These are phyloP conservation scores for Musa beccarii DNA, from an alignment of 176 grass and related monocot genomes.

Conservation along the genomic window DNA sequence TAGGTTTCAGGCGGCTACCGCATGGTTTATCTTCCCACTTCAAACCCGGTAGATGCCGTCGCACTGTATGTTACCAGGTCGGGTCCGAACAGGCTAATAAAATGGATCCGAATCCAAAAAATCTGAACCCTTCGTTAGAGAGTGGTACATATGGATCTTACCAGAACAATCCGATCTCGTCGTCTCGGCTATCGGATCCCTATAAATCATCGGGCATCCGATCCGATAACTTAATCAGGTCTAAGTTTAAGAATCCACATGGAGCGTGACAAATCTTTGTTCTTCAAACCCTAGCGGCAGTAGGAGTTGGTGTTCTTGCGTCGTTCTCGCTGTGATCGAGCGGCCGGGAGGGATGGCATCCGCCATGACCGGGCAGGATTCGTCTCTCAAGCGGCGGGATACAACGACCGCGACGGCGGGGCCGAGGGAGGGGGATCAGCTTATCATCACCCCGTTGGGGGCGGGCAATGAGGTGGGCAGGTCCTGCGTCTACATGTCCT, in stretches of 20 bases:
- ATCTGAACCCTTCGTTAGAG: too few species aligned
- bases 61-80: neutral
- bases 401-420: neutral
- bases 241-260: too few species aligned
- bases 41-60: neutral
- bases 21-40: too few species aligned
- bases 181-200: too few species aligned
- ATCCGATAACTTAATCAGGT: neutral
- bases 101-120: neutral
- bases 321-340: neutral
- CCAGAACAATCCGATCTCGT: too few species aligned
- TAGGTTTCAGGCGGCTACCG: neutral
- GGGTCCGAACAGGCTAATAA: neutral
- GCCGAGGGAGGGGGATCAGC: constrained; percentile 52
- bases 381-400: constrained; percentile 11
- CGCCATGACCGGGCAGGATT: neutral
- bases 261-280: too few species aligned
- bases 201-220: neutral
- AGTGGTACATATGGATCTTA: too few species aligned
- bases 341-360: constrained; percentile 23
- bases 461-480: constrained; percentile 89
- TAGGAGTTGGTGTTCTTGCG: too few species aligned
- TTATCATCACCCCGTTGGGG: constrained; percentile 69
- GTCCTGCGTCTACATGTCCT: constrained; percentile 96
- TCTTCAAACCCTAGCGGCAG: neutral